Base-by-base conservation (phyloP, 1,284 basidiomycete species). In the Tremellales sp. region DNA sequence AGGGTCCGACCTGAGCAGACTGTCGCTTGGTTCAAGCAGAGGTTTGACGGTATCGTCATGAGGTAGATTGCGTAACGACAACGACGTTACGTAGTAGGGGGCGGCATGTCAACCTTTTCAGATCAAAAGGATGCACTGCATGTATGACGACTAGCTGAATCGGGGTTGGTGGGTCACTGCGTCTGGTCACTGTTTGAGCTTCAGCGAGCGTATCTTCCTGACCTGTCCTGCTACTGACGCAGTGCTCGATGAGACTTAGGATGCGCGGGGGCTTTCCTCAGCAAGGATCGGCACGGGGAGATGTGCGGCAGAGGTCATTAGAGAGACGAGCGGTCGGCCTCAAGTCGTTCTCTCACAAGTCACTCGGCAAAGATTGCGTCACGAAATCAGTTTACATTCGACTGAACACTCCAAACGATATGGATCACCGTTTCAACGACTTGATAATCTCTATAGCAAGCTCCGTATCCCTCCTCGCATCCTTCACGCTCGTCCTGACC, bases 1-100 rank as follows among this genome's bases (percentile, higher is more conserved):
- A 84, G 83, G 59, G 86, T 92, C 62, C 85, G 81, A 80, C 90
- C 87, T 81, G 89, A 93, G 71, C 89, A 92, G 72, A 93, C 92
- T 61, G 86, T 91, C 83, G 79, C 85, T 57, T 97, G 93, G 93
- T 97, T 93, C 89, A 97, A 96, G 84, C 87, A 92, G 80, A 83
- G 93, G 69, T 96, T 94, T 81, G 91, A 96, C 75, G 91, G 90
- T 80, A 92, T 94, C 77, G 91, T 94, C 78, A 61, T 66, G 52
- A 69, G 72, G 51, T 72, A 70, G 52, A 46, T 45, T 33, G 29
- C 10, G 29, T 8, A 33, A 33, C 10, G 8, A 33, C 10, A n/a
- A 33, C 29, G 29, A 33, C 29, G n/a, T 8, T 8, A 8, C 10
- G n/a, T 33, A n/a, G 10, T 10, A 33, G 29, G n/a, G 10, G n/a